Percentiles rank a stretch among this genome's conserved stretches.
phyloP scores from a whole-genome alignment of 768 basidiomycete species.

The Xerocomellus dryophilus region DNA sequence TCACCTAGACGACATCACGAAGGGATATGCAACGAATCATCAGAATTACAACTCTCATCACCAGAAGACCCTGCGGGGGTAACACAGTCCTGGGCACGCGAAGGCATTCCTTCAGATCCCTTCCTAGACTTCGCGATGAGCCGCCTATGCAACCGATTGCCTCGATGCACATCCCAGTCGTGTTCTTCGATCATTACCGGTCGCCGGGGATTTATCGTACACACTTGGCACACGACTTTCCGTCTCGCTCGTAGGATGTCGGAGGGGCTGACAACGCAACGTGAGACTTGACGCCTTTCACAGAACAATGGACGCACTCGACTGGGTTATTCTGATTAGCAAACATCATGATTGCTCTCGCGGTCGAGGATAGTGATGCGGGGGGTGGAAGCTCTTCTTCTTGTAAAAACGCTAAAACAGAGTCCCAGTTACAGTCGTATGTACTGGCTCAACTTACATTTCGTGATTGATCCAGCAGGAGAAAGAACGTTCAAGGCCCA shows the following conservation, averaged over 20 bases:
- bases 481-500: slow-evolving; percentile 60
- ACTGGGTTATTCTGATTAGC: slow-evolving; percentile 41
- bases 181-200: slow-evolving; percentile 64
- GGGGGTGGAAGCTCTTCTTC: slow-evolving; percentile 53
- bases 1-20: slow-evolving; percentile 6
- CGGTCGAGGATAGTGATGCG: slow-evolving; percentile 49
- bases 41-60: neutral
- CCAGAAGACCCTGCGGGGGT: slow-evolving; percentile 3
- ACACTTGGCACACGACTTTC: slow-evolving; percentile 58
- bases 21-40: neutral
- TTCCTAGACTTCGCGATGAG: slow-evolving; percentile 35
- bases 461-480: slow-evolving; percentile 46
- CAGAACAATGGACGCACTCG: slow-evolving; percentile 36
- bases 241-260: slow-evolving; percentile 53
- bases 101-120: neutral
- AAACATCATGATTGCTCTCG: slow-evolving; percentile 55
- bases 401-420: slow-evolving; percentile 48
- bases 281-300: slow-evolving; percentile 9
- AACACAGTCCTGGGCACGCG: neutral
- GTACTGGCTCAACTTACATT: slow-evolving; percentile 37
- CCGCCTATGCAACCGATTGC: slow-evolving; percentile 55
- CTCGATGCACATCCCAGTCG: slow-evolving; percentile 55
- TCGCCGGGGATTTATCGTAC: slow-evolving; percentile 52
- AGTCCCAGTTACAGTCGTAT: neutral
- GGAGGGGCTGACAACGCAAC: slow-evolving; percentile 46